phyloP scores from a whole-genome alignment of 140 eudicot genomes.

The Oenanthe javanica region DNA sequence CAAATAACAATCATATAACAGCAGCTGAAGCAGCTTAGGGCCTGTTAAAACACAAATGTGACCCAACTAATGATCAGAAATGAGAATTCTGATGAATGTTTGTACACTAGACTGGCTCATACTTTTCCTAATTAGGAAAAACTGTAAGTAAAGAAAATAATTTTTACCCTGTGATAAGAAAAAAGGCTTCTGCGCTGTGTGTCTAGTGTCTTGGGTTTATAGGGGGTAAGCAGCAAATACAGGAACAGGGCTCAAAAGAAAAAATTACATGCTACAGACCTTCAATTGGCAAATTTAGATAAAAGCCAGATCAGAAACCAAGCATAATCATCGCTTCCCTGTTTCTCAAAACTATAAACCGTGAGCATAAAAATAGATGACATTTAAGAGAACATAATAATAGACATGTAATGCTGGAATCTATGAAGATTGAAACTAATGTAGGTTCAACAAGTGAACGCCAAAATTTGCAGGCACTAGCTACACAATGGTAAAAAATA shows the following conservation, averaged over 20 bases:
- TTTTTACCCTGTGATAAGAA: background rate
- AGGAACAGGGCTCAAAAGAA: background rate
- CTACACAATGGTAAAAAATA: background rate
- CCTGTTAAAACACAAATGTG: too few relatives aligned
- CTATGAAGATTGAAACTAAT: background rate
- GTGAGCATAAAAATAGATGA: background rate
- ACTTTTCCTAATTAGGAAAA: too few relatives aligned
- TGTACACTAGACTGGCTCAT: too few relatives aligned
- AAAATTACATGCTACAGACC: background rate
- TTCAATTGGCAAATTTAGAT: background rate
- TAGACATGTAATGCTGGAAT: background rate
- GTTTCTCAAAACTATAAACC: too few relatives aligned
- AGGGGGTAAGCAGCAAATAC: background rate
- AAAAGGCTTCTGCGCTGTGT: too few relatives aligned
- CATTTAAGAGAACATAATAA: background rate
- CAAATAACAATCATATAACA: too few relatives aligned
- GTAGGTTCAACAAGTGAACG: background rate
- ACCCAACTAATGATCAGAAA: too few relatives aligned
- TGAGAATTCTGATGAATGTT: too few relatives aligned
- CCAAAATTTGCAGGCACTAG: background rate
- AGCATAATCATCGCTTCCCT: background rate
- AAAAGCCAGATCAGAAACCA: background rate
- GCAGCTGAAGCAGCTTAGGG: too few relatives aligned
- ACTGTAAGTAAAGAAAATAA: background rate
- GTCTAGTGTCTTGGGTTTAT: background rate